phyloP scores from a whole-genome alignment of 768 basidiomycete genomes.

The Solioccasus polychromus region DNA sequence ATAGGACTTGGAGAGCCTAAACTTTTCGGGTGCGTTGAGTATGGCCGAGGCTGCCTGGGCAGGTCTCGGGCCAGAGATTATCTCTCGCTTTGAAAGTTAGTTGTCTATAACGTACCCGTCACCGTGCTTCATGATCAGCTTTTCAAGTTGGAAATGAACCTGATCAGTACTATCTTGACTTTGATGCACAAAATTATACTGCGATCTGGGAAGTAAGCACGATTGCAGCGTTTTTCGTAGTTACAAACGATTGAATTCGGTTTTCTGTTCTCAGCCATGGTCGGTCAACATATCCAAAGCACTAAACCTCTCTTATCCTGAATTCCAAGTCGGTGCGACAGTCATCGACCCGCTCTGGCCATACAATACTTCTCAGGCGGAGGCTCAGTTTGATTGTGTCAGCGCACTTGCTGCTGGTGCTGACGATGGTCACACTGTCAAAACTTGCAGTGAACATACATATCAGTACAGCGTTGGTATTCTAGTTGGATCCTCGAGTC shows the following conservation, averaged over 20 bases:
- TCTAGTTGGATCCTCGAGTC: slow-evolving; percentile 28
- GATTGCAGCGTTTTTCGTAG: not conserved
- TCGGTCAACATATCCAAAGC: slow-evolving; percentile 45
- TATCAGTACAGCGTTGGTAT: slow-evolving; percentile 50
- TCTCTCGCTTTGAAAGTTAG: slow-evolving; percentile 47
- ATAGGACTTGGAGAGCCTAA: slow-evolving; percentile 45
- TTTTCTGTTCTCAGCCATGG: slow-evolving; percentile 37
- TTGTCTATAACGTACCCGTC: not conserved
- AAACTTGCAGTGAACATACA: slow-evolving; percentile 51
- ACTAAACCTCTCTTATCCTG: slow-evolving; percentile 36
- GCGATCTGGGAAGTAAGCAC: slow-evolving; percentile 43
- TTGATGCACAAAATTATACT: slow-evolving; percentile 44
- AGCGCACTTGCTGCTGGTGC: slow-evolving; percentile 49
- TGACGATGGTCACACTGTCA: slow-evolving; percentile 39
- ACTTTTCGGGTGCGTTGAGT: slow-evolving; percentile 39
- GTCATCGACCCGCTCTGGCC: slow-evolving; percentile 53
- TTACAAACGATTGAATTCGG: not conserved
- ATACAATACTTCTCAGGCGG: slow-evolving; percentile 39
- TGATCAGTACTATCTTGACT: slow-evolving; percentile 43
- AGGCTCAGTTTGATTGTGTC: slow-evolving; percentile 40
- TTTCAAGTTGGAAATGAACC: slow-evolving; percentile 52
- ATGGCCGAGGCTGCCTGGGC: slow-evolving; percentile 43
- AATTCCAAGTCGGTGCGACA: slow-evolving; percentile 50
- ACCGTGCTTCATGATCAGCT: not conserved
- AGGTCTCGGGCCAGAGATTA: slow-evolving; percentile 35